Conservation (phyloP, 257 asterid species). For the Plantago elongata region DNA sequence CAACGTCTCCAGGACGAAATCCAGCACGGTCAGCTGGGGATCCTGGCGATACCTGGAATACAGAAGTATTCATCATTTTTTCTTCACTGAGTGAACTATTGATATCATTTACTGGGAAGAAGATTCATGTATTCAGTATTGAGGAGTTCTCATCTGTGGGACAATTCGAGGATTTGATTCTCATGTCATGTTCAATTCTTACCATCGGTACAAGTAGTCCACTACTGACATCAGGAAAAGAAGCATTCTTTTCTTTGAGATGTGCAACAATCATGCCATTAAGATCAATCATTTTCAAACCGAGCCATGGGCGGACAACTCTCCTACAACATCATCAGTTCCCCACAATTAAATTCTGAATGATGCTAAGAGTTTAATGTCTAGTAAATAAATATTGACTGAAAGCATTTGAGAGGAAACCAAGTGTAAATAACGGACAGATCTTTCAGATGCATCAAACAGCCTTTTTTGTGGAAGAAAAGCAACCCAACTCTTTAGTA, state of each 20-base stretch:
- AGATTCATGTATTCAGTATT: background rate
- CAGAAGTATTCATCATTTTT: conserved; percentile 4
- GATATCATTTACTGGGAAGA: too few relatives aligned
- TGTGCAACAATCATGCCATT: conserved; percentile 71
- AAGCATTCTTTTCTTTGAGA: conserved; percentile 65
- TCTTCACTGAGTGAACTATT: background rate
- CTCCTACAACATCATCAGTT: conserved; percentile 47
- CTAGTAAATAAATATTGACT: background rate
- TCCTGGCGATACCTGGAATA: conserved; percentile 68
- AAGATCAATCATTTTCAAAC: conserved; percentile 85
- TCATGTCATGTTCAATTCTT: conserved; percentile 8
- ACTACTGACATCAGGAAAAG: conserved; percentile 59
- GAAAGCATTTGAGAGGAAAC: background rate
- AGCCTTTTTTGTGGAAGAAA: too few relatives aligned
- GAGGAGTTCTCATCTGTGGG: background rate
- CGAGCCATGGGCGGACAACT: conserved; percentile 96
- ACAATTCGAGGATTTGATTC: background rate
- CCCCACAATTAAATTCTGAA: conserved; percentile 4
- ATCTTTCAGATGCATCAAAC: background rate
- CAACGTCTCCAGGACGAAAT: conserved; percentile 76
- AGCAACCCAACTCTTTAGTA: too few relatives aligned
- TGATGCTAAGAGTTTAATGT: background rate
- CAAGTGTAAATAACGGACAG: conserved; percentile 1
- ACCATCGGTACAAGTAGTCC: conserved; percentile 90
- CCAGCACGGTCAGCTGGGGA: conserved; percentile 93